Conservation (phyloP, 768 basidiomycete genomes). For the Rossbeevera mucosa region DNA sequence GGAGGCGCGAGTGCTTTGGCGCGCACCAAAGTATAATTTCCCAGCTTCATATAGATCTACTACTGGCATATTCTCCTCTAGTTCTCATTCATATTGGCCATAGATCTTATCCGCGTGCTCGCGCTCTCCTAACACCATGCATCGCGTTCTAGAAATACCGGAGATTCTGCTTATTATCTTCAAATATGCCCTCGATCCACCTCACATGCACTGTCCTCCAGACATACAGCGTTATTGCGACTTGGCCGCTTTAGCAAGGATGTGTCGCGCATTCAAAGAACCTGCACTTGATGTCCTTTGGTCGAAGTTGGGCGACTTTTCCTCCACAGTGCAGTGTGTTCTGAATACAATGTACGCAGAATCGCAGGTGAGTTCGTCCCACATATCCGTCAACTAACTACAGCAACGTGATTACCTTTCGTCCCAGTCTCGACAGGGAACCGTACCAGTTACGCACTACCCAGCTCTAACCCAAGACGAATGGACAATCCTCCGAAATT, state of each 20-base stretch:
- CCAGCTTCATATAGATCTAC: background rate
- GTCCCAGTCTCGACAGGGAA: background rate
- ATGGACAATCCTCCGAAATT: background rate
- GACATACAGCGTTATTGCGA: too few relatives aligned
- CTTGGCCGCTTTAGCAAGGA: too few relatives aligned
- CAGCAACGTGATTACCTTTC: background rate
- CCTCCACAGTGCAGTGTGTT: background rate
- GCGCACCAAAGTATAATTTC: background rate
- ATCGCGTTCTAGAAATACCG: too few relatives aligned
- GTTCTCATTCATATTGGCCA: too few relatives aligned
- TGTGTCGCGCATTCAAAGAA: too few relatives aligned
- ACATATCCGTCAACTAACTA: background rate
- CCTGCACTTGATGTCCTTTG: too few relatives aligned
- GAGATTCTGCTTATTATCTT: too few relatives aligned
- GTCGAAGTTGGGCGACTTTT: background rate
- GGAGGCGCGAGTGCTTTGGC: background rate
- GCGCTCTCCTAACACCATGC: too few relatives aligned
- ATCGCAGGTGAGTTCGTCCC: background rate
- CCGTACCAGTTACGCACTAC: background rate
- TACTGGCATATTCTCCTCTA: background rate
- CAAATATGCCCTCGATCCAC: too few relatives aligned
- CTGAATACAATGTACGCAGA: background rate
- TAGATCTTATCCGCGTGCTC: too few relatives aligned
- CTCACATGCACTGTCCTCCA: too few relatives aligned
- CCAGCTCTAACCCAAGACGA: background rate